Base-by-base conservation (phyloP, 2,329 filamentous ascomycete species). In the Paramyrothecium sp. region DNA sequence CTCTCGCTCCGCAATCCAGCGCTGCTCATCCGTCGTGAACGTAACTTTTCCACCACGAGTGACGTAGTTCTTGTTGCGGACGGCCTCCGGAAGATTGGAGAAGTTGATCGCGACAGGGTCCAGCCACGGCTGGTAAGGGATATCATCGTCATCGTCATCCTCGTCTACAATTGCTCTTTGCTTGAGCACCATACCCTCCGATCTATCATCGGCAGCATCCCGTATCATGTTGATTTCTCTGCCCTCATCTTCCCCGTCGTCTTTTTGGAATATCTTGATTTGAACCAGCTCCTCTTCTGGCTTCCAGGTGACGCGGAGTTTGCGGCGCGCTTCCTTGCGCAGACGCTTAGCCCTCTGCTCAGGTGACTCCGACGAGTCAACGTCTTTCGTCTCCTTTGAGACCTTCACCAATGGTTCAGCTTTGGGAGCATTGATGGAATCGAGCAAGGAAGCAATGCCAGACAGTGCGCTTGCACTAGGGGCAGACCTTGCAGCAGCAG, bases 171-270 rank as follows among this genome's bases (percentile, higher is more conserved):
- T 60, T 20, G 69, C 71, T n/a, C 81, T 77, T 61, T 81, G 79
- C 65, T 86, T 88, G 54, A 88, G 75, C 63, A 89, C 86, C 78
- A 89, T 86, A 52, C 90, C 88, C 66, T 91, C 90, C 5, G 86
- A 87, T 53, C 86, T 86, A 65, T 91, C 88, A 68, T 92, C 89
- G 30, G 83, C 83, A 3, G 88, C 88, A 70, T 92, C 89, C 52
- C 85, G 85, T 46, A 88, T 82, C 80, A 91, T 87, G 65, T 86
- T 89, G 56, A 81, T 79, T 55, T 85, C 83, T 56, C 89, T 82
- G 54, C 86, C 88, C 57, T 87, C 80, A 63, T 91, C 88, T 67
- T 92, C 89, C 1, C 83, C 81, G 2, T 85, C 86, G 60, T 91
- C 88, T 65, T 91, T 89, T 55, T 86, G 85, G 73, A 93, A 92